phyloP scores from a whole-genome alignment of 345 rosid genomes.

The Luvunga scandens region DNA sequence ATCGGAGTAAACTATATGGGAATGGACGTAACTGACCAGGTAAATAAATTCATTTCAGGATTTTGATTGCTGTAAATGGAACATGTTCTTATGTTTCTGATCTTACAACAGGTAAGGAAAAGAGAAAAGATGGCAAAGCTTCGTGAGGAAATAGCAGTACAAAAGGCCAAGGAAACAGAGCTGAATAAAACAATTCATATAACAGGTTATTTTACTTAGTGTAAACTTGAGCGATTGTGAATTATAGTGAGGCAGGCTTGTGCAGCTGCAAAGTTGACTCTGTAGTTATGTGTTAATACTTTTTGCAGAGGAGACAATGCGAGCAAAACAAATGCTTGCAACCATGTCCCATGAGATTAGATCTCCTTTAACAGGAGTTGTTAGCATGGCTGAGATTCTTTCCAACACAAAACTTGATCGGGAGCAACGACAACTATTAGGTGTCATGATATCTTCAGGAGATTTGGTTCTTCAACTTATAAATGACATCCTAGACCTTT shows the following conservation, averaged over 20 bases:
- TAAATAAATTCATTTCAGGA: conserved; percentile 18
- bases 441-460: conserved; percentile 95
- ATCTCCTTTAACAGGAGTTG: conserved; percentile 89
- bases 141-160: conserved; percentile 93
- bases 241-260: not conserved
- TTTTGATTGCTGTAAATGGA: not conserved
- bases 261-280: conserved; percentile 1
- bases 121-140: conserved; percentile 86
- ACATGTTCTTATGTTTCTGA: conserved; percentile 17
- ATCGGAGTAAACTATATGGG: conserved; percentile 97
- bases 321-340: conserved; percentile 95
- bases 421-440: conserved; percentile 73
- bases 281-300: not conserved
- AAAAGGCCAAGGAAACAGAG: conserved; percentile 94
- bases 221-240: conserved; percentile 1
- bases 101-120: conserved; percentile 55
- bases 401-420: conserved; percentile 64
- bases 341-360: conserved; percentile 99
- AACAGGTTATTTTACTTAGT: conserved; percentile 53
- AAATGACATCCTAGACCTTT: conserved; percentile 94
- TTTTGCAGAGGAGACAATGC: conserved; percentile 94
- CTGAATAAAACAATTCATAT: conserved; percentile 91
- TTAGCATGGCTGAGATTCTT: conserved; percentile 97
- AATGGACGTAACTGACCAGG: conserved; percentile 98
- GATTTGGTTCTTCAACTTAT: conserved; percentile 93